Evolutionary conservation across 306 rosid genomes (phyloP).

Genomic region (Sindora glabra): DNA sequence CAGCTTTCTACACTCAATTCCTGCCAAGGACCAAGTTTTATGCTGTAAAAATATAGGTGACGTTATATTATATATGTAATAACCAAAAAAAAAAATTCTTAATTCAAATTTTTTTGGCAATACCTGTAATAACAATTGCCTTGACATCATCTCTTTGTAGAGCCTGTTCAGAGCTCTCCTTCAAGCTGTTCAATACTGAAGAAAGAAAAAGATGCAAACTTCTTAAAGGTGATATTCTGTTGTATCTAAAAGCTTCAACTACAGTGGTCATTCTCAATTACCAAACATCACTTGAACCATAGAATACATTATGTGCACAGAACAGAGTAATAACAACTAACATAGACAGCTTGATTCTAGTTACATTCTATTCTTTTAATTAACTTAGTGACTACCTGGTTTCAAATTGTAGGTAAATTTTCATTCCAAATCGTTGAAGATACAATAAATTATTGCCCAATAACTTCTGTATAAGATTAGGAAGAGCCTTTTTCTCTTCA

Average conservation of each 20-base stretch:
- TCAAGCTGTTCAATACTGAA: conserved; percentile 60
- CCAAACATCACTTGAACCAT: conserved; percentile 9
- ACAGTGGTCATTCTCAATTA: no score
- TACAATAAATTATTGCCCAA: background rate
- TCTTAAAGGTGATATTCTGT: no score
- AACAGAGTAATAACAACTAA: background rate
- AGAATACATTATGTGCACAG: background rate
- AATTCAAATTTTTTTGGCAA: conserved; percentile 1
- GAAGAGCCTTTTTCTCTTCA: background rate
- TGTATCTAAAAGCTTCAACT: no score
- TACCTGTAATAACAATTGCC: conserved; percentile 89
- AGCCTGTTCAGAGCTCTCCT: conserved; percentile 67
- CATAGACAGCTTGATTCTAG: background rate
- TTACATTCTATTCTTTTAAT: no score
- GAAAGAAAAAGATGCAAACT: background rate
- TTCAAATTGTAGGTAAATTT: background rate
- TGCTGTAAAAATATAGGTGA: no score
- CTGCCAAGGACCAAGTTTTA: no score
- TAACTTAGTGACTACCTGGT: no score
- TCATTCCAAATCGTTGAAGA: background rate
- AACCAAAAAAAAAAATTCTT: background rate
- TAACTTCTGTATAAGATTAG: background rate
- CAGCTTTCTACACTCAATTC: no score
- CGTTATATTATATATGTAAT: background rate
- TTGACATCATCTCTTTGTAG: conserved; percentile 68